phyloP scores from a whole-genome alignment of 2,329 filamentous ascomycete genomes.

The Pseudofabraea citricarpa region DNA sequence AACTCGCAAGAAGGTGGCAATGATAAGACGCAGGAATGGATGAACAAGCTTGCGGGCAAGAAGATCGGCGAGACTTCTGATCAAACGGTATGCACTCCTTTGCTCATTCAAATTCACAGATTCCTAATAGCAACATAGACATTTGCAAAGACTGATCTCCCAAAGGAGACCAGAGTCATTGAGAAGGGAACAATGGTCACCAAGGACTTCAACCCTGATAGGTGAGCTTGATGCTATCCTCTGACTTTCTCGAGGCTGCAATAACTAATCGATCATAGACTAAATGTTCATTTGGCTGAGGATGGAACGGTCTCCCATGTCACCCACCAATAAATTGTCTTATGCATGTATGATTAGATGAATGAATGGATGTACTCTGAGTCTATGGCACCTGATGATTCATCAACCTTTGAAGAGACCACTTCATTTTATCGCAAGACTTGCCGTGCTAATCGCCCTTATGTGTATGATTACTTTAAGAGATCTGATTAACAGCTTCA shows the following conservation, averaged over 20 bases:
- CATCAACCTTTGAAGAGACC: too few species aligned
- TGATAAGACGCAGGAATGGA: slow-evolving; percentile 48
- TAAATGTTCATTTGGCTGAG: slow-evolving; percentile 56
- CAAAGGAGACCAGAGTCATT: slow-evolving; percentile 51
- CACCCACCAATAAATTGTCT: slow-evolving; percentile 32
- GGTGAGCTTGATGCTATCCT: slow-evolving; percentile 13
- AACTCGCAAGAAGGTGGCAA: slow-evolving; percentile 30
- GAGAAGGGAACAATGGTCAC: slow-evolving; percentile 53
- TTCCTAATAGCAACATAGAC: slow-evolving; percentile 33
- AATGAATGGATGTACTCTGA: too few species aligned
- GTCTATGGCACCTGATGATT: too few species aligned
- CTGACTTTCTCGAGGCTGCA: not conserved
- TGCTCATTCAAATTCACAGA: not conserved
- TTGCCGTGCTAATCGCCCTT: too few species aligned
- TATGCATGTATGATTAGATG: too few species aligned
- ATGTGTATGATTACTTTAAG: too few species aligned
- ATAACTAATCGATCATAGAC: slow-evolving; percentile 30
- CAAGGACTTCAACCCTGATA: slow-evolving; percentile 43
- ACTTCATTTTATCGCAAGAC: too few species aligned
- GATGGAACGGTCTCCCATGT: slow-evolving; percentile 58
- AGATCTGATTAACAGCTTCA: too few species aligned
- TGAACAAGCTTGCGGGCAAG: slow-evolving; percentile 60
- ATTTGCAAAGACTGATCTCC: slow-evolving; percentile 57
- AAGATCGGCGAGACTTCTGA: slow-evolving; percentile 48
- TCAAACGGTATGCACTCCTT: slow-evolving; percentile 46